Percentiles rank a stretch among this genome's conserved stretches.
phyloP scores from a whole-genome alignment of 768 basidiomycete species.

The Mycena galericulata region DNA sequence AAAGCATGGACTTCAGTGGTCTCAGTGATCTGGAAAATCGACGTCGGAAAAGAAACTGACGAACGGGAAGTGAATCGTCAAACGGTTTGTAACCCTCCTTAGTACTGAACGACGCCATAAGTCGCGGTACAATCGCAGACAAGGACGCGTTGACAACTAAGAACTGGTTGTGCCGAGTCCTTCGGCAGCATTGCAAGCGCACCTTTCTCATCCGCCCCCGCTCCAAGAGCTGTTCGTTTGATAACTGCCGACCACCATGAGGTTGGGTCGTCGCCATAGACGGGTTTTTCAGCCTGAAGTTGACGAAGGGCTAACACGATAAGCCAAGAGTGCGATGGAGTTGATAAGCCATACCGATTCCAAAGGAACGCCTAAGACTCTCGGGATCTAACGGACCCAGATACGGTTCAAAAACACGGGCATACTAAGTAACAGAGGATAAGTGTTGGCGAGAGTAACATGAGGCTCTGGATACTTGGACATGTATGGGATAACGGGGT shows the following conservation, averaged over 20 bases:
- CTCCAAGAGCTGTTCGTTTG: constrained; percentile 76
- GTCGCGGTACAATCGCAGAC: constrained; percentile 64
- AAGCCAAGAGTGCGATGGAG: background rate
- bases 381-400: constrained; percentile 70
- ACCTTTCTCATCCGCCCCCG: constrained; percentile 75
- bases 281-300: constrained; percentile 69
- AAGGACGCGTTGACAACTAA: constrained; percentile 68
- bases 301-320: constrained; percentile 51
- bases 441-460: background rate
- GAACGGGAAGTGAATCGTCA: constrained; percentile 60
- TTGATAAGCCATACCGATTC: constrained; percentile 55
- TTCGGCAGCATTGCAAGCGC: background rate
- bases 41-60: constrained; percentile 51
- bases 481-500: constrained; percentile 74
- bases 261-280: constrained; percentile 65
- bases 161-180: background rate
- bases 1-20: constrained; percentile 57
- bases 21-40: background rate
- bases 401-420: constrained; percentile 74
- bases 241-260: constrained; percentile 88
- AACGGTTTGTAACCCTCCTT: constrained; percentile 75
- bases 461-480: constrained; percentile 51
- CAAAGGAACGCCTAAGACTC: constrained; percentile 68
- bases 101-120: constrained; percentile 79
- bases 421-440: constrained; percentile 51